Evolutionary conservation across 2,329 filamentous ascomycete genomes (phyloP).

Genomic region (Colletotrichum sp.): DNA sequence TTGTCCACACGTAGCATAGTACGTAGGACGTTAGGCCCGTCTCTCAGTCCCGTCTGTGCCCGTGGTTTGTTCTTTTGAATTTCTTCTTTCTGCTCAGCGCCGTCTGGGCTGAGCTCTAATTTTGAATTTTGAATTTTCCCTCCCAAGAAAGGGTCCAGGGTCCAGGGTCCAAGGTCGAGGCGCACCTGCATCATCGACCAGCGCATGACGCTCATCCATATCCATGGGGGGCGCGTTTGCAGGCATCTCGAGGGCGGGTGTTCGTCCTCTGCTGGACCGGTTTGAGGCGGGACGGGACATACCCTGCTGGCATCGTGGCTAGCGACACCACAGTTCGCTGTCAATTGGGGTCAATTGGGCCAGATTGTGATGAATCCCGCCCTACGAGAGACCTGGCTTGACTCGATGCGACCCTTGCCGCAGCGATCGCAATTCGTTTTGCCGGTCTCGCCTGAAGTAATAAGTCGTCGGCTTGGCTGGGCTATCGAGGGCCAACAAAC

Average conservation of each 20-base stretch:
- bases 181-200: neutral
- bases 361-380: neutral
- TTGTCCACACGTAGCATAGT: neutral
- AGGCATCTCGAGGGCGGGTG: neutral
- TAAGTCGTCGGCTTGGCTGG: neutral
- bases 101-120: neutral
- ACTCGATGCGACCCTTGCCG: neutral
- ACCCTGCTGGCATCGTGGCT: neutral
- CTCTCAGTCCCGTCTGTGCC: neutral
- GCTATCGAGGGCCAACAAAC: neutral
- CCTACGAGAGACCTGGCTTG: neutral
- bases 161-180: constrained; percentile 6
- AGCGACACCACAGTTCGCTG: neutral
- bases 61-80: neutral
- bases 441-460: neutral
- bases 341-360: neutral
- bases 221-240: neutral
- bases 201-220: neutral
- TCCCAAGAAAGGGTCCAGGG: neutral
- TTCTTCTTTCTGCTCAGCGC: neutral
- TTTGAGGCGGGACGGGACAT: constrained; percentile 11
- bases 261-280: neutral
- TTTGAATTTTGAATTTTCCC: neutral
- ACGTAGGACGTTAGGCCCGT: neutral
- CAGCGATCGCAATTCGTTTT: constrained; percentile 16